A percentile compares a stretch with the other conserved stretches of the same genome.
phyloP scores from a whole-genome alignment of 2,329 filamentous ascomycete genomes.

The Aspergillus fischeri region DNA sequence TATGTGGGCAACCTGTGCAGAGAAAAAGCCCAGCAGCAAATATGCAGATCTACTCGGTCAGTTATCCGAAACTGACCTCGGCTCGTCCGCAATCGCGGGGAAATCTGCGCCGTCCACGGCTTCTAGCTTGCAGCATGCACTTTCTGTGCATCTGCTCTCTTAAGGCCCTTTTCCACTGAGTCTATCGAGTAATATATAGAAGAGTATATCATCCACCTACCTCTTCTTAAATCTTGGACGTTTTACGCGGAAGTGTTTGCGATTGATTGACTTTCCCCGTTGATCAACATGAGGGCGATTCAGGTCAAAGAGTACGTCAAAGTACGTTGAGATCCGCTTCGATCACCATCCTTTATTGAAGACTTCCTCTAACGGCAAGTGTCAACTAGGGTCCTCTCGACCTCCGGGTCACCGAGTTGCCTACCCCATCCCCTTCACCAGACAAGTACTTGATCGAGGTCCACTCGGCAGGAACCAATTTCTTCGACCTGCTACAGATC shows the following conservation, averaged over 20 bases:
- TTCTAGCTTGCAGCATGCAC: conserved; percentile 1
- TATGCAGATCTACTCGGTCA: not conserved
- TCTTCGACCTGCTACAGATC: conserved; percentile 95
- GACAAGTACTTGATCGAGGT: conserved; percentile 84
- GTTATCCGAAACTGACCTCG: conserved; percentile 16
- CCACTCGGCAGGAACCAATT: conserved; percentile 85
- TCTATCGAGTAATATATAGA: not conserved
- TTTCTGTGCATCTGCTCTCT: not conserved
- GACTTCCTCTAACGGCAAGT: conserved; percentile 1
- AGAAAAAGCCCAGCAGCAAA: not conserved
- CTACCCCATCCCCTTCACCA: conserved; percentile 66
- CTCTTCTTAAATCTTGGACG: not conserved
- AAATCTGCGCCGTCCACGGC: not conserved
- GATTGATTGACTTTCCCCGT: not conserved
- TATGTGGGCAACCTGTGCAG: not conserved
- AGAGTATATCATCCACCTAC: not conserved
- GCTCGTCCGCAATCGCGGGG: conserved; percentile 6
- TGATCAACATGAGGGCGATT: conserved; percentile 65
- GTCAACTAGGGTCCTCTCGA: conserved; percentile 65
- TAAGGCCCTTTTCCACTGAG: not conserved
- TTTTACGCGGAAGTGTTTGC: not conserved
- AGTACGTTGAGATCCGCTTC: conserved; percentile 39
- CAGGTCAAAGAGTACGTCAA: conserved; percentile 71
- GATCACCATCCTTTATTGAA: conserved; percentile 2
- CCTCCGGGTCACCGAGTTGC: conserved; percentile 69